phyloP scores from a whole-genome alignment of 192 early-diverging fungal genomes.

The Backusella tarrabulga region DNA sequence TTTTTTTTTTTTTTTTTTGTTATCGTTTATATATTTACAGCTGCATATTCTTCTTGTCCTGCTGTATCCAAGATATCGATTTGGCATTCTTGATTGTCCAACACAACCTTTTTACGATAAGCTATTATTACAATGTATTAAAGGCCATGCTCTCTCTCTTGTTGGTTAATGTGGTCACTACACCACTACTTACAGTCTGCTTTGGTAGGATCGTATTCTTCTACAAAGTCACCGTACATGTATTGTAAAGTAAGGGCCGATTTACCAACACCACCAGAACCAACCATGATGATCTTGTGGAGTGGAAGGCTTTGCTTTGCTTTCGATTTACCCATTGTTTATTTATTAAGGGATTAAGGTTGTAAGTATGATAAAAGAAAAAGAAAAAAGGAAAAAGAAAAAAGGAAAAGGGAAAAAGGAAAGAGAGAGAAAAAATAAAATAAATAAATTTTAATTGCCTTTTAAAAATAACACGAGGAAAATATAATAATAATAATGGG shows the following conservation, averaged over 20 bases:
- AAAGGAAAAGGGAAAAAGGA: background rate
- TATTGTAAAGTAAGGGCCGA: constrained; percentile 86
- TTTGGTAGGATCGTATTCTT: constrained; percentile 94
- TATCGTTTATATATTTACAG: constrained; percentile 42
- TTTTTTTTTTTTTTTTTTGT: constrained; percentile 21
- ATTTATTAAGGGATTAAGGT: background rate
- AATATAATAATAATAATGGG: background rate
- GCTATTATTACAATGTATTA: constrained; percentile 16
- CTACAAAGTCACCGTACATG: constrained; percentile 93
- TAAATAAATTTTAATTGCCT: background rate
- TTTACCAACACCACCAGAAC: constrained; percentile 88
- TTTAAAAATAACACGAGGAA: background rate
- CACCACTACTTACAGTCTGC: constrained; percentile 58
- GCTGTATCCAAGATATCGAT: constrained; percentile 93
- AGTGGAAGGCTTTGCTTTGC: constrained; percentile 69
- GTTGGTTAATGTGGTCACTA: no score
- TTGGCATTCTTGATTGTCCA: constrained; percentile 73
- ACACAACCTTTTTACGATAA: constrained; percentile 81
- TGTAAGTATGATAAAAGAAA: background rate
- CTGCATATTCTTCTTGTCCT: constrained; percentile 89
- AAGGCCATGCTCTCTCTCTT: no score
- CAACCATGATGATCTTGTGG: constrained; percentile 93
- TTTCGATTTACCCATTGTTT: constrained; percentile 40
- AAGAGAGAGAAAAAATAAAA: background rate
- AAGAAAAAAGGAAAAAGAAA: background rate